Conservation (phyloP, 2,329 filamentous ascomycete genomes). For the Ophiostoma triangulosporum region DNA sequence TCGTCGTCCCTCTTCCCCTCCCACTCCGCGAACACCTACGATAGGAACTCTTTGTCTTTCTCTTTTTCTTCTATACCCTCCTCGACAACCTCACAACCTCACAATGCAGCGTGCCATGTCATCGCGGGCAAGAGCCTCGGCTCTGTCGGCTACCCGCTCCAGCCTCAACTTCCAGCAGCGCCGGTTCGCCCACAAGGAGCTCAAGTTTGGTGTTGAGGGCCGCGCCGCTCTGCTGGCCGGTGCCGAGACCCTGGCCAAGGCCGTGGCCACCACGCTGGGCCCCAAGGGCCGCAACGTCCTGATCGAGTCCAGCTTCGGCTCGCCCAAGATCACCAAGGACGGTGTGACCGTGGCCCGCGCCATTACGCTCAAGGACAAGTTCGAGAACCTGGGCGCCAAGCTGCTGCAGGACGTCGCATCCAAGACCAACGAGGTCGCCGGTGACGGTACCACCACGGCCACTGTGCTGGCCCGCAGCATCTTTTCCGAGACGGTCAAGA, state of each 20-base stretch:
- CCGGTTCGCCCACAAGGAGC: slow-evolving; percentile 96
- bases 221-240: slow-evolving; percentile 79
- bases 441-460: slow-evolving; percentile 96
- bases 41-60: too few relatives aligned
- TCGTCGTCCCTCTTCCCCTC: background rate
- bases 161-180: slow-evolving; percentile 66
- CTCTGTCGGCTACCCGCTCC: slow-evolving; percentile 57
- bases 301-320: slow-evolving; percentile 97
- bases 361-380: slow-evolving; percentile 92
- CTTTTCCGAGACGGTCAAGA: slow-evolving; percentile 99
- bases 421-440: slow-evolving; percentile 98
- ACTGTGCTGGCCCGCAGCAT: slow-evolving; percentile 95
- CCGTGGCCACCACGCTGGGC: slow-evolving; percentile 88
- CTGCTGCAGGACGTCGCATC: slow-evolving; percentile 95
- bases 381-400: slow-evolving; percentile 96
- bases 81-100: slow-evolving; percentile 14
- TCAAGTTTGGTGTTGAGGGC: slow-evolving; percentile 95
- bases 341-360: slow-evolving; percentile 84
- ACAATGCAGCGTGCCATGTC: slow-evolving; percentile 94
- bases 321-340: slow-evolving; percentile 99
- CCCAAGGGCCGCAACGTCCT: slow-evolving; percentile 97
- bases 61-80: background rate
- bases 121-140: slow-evolving; percentile 65
- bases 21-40: too few relatives aligned
- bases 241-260: slow-evolving; percentile 93